Percentiles rank a stretch among this genome's conserved stretches.
Conservation (phyloP, 768 basidiomycete species). For the Psilocybe cyanescens region DNA sequence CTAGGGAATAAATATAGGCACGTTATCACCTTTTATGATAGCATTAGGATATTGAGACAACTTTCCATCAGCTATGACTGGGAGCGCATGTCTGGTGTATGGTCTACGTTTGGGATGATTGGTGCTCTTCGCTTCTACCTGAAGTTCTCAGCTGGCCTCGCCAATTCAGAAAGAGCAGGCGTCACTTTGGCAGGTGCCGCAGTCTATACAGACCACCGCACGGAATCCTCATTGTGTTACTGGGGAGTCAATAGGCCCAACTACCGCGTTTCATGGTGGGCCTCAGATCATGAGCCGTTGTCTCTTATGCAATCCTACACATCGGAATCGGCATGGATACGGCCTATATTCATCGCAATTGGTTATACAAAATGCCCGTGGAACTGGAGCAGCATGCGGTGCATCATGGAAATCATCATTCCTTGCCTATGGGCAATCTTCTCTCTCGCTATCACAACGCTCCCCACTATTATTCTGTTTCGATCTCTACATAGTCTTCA, state of each 20-base stretch:
- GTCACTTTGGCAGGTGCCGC: background rate
- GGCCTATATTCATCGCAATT: background rate
- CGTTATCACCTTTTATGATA: background rate
- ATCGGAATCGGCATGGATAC: background rate
- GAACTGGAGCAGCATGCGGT: background rate
- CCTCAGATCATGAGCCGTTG: background rate
- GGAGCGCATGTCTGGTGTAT: conserved; percentile 3
- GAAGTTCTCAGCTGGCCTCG: background rate
- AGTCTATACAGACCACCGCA: background rate
- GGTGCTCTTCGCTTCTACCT: background rate
- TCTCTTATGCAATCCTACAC: background rate
- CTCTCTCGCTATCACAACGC: background rate
- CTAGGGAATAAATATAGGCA: background rate
- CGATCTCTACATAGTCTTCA: background rate
- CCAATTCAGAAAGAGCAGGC: background rate
- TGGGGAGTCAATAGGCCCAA: conserved; percentile 3
- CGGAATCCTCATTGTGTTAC: background rate
- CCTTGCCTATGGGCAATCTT: background rate
- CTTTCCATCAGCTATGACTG: background rate
- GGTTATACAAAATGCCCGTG: background rate
- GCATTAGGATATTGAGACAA: background rate
- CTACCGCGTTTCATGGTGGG: background rate
- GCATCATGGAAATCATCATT: background rate
- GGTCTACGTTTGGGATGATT: conserved; percentile 1
- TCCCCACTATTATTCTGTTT: background rate